A percentile compares a stretch with the other conserved stretches of the same genome.
These are phyloP conservation scores for Fusarium nematophilum DNA, from an alignment of 2,329 filamentous ascomycete species.

Conservation along the genomic window DNA sequence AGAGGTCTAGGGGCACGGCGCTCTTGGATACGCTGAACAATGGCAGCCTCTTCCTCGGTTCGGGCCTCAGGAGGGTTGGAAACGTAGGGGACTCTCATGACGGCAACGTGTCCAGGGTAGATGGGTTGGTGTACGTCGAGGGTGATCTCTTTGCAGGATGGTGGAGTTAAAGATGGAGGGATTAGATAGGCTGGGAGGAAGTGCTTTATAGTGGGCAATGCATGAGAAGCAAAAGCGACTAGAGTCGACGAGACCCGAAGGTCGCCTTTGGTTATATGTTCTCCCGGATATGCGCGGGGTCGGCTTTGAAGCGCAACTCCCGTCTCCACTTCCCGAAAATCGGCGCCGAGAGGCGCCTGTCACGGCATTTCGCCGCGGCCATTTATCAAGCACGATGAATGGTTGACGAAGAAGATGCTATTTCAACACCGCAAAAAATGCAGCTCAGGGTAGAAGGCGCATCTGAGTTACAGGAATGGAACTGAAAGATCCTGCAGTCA, in stretches of 20 bases:
- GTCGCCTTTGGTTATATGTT: slow-evolving; percentile 44
- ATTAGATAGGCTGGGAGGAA: background rate
- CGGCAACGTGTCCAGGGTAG: slow-evolving; percentile 31
- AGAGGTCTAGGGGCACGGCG: slow-evolving; percentile 77
- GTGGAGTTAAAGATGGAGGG: background rate
- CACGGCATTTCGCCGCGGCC: slow-evolving; percentile 13
- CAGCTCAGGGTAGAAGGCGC: too few relatives aligned
- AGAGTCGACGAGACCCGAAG: background rate
- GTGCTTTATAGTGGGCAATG: background rate
- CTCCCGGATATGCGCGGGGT: slow-evolving; percentile 44
- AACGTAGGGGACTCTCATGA: slow-evolving; percentile 77
- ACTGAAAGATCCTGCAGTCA: too few relatives aligned
- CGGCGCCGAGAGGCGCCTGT: slow-evolving; percentile 35
- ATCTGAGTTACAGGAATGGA: too few relatives aligned
- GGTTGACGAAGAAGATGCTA: too few relatives aligned
- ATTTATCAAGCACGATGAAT: background rate
- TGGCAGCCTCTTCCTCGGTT: slow-evolving; percentile 61
- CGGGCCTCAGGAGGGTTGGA: slow-evolving; percentile 61
- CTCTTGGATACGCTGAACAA: slow-evolving; percentile 72
- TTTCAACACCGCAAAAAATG: too few relatives aligned
- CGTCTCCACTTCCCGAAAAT: slow-evolving; percentile 44
- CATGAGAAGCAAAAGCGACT: background rate
- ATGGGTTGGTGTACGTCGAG: slow-evolving; percentile 18
- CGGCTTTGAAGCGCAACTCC: slow-evolving; percentile 38
- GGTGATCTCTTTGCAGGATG: background rate